Base-by-base conservation (phyloP, 306 rosid genomes). In the Trichosanthes cucumerina region DNA sequence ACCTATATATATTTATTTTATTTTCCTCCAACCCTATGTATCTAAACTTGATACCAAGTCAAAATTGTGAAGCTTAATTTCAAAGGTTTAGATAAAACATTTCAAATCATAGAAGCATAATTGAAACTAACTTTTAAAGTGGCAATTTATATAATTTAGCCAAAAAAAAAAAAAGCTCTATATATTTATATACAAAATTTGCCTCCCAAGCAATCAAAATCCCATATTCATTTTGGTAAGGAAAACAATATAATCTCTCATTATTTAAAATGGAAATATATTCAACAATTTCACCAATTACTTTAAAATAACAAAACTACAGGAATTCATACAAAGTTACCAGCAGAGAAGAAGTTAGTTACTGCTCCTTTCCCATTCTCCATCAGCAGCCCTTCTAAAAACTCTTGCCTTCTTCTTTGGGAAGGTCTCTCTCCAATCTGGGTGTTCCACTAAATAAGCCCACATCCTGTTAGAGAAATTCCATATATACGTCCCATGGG, bases 361-460 rank as follows among this genome's bases (percentile, higher is more conserved):
- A 7, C 38, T 77, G 85, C 83, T 82, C 47, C 87, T 89, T 87
- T 49, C 89, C 98, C 97, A 94, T n/a, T 52, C 80, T 79, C 92
- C 95, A 72, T 85, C 86, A 12, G 73, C 60, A 33, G 74, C 76
- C 86, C 97, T 94, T 80, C 83, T 80, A 28, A 90, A 92, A 62
- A 56, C 26, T 26, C 92, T 91, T 57, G 95, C 86, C 82, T 87
- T 92, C 78, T 75, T 86, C 86, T 1, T 31, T 0, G 90, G 97
- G 80, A 90, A 94, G 64, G 90, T 87, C 73, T 87, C 87, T 16
- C 71, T 89, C 96, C 98, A 92, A 76, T 88, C 81, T 56, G 93
- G 92, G 80, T 94, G 89, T 85, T 86, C 80, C 43, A 90, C 88
- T 86, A 94, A 66, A 87, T 89, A 92, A 24, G 76, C 87, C 88